These are phyloP conservation scores for Exserohilum rostratum DNA, from an alignment of 2,329 filamentous ascomycete genomes.

Conservation along the genomic window DNA sequence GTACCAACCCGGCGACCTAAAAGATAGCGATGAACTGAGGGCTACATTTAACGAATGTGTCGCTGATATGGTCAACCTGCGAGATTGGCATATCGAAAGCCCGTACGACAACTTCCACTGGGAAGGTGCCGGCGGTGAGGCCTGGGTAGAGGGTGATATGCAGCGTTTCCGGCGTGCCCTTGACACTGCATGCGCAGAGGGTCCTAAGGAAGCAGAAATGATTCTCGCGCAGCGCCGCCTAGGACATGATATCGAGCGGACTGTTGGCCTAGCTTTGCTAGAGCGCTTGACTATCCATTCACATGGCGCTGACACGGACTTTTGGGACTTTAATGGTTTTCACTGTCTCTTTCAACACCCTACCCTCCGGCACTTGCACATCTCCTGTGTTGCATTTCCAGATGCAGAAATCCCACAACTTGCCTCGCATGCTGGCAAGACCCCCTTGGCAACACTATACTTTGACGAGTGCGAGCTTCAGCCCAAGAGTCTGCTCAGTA, in stretches of 20 bases:
- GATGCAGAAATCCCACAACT: constrained; percentile 26
- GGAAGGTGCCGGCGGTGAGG: constrained; percentile 29
- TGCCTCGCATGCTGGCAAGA: constrained; percentile 22
- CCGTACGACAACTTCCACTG: constrained; percentile 46
- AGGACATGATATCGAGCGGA: constrained; percentile 17
- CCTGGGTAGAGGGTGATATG: constrained; percentile 45
- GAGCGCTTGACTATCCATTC: constrained; percentile 43
- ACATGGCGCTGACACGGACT: constrained; percentile 40
- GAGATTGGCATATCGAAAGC: constrained; percentile 44
- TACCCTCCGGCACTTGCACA: constrained; percentile 37
- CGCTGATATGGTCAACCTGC: constrained; percentile 37
- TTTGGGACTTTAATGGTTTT: constrained; percentile 40
- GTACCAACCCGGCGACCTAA: constrained; percentile 24
- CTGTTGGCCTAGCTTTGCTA: constrained; percentile 34
- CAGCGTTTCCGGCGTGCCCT: constrained; percentile 36
- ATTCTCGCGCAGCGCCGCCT: constrained; percentile 21
- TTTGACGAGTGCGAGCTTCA: constrained; percentile 46
- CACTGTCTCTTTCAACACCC: constrained; percentile 47
- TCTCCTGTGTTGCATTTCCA: constrained; percentile 40
- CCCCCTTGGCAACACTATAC: constrained; percentile 39
- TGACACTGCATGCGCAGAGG: constrained; percentile 32
- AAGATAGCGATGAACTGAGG: constrained; percentile 29
- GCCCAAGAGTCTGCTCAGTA: constrained; percentile 28
- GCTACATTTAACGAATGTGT: constrained; percentile 37
- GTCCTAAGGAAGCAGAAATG: constrained; percentile 18